Evolutionary conservation across 768 basidiomycete genomes (phyloP), one percentile per base, ranked within the genome.

Genomic region (Calocera viscosa): DNA sequence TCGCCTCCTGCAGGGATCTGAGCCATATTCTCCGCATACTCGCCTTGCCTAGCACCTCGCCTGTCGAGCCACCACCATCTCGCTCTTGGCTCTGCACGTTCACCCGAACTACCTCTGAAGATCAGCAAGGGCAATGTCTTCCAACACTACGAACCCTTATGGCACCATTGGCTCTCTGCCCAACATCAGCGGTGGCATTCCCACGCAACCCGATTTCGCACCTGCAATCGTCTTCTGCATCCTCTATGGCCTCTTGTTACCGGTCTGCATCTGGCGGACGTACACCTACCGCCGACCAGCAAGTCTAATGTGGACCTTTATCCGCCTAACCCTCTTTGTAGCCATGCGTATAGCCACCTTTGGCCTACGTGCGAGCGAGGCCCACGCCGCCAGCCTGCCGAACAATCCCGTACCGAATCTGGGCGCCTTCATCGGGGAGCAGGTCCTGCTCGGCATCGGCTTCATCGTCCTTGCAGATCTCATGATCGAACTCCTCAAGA

Each of bases 181-280:
- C 30, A 60, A 19, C 53, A 60, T 60, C 53, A 60, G 53, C 53
- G 81, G 81, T 7, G 81, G 81, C 3, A 75, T 76, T 17, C 69
- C 75, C 22, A 70, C 78, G 17, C 70, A 73, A 16, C 68, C 68
- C 3, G 81, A 83, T 68, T 78, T 80, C 67, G 78, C 72, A 5
- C 79, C 80, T 53, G 80, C 80, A 0, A 74, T 82, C 28, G 10
- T 81, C 5, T 81, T 81, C 69, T 75, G 76, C 14, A 69, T 75
- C 3, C 71, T 80, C n/a, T 81, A 81, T 71, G 77, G 70, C 14
- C 35, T 75, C 1, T 71, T 80, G 10, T 33, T 79, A 1, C 80
- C 80, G 7, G 63, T 81, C 24, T 72, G 75, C 43, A 33, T 77
- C 33, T 77, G 76, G 65, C 78, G 81, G 53, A 60, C 53, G 10